Percentiles rank a stretch among this genome's conserved stretches.
Evolutionary conservation across 1,139 yeast species (phyloP).

Genomic region (Scheffersomyces titani): DNA sequence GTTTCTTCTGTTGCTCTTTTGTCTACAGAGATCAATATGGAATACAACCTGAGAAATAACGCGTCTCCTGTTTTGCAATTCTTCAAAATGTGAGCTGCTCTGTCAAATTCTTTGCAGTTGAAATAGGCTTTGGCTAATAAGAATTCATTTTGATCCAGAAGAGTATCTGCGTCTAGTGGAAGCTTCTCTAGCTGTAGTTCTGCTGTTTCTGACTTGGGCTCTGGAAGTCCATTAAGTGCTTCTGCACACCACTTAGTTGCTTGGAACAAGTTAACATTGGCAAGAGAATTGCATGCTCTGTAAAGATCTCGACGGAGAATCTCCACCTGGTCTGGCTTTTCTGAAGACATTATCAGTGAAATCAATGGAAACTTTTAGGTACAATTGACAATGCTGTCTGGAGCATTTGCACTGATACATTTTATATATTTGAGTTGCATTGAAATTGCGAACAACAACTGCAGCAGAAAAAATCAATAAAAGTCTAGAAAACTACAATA

Average conservation of each 20-base stretch:
- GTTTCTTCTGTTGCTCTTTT: constrained; percentile 70
- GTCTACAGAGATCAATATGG: constrained; percentile 73
- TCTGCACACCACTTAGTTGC: constrained; percentile 85
- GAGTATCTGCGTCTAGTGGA: constrained; percentile 6
- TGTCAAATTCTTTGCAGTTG: constrained; percentile 80
- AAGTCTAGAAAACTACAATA: not conserved
- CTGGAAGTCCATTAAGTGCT: constrained; percentile 55
- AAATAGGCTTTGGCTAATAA: constrained; percentile 74
- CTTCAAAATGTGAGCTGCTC: constrained; percentile 65
- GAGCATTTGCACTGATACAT: not conserved
- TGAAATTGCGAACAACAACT: not conserved
- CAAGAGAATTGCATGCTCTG: constrained; percentile 26
- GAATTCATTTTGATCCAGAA: constrained; percentile 35
- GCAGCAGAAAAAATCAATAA: not conserved
- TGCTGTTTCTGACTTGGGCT: constrained; percentile 11
- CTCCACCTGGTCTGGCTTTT: constrained; percentile 1
- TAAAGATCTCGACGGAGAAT: constrained; percentile 24
- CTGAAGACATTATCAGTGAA: not conserved
- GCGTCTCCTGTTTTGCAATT: constrained; percentile 57
- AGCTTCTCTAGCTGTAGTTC: constrained; percentile 24
- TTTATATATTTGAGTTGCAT: not conserved
- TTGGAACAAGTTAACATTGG: constrained; percentile 56
- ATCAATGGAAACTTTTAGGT: not conserved
- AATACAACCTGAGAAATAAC: constrained; percentile 65
- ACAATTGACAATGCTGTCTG: not conserved